phyloP scores from a whole-genome alignment of 495 filamentous ascomycete genomes.

The Trichoderma parareesei region DNA sequence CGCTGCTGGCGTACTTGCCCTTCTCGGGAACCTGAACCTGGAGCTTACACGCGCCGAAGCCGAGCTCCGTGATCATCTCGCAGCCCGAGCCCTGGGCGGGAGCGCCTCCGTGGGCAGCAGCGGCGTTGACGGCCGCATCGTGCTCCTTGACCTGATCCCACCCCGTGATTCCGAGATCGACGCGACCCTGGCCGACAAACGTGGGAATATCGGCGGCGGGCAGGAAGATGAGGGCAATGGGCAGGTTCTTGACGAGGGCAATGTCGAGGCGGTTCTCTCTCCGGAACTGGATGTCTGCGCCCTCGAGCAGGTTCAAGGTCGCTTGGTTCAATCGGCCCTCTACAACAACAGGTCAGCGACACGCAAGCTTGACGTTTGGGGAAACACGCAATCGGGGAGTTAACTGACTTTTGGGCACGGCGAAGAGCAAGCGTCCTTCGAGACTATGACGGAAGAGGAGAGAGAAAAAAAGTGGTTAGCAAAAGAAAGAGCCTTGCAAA shows the following conservation, averaged over 20 bases:
- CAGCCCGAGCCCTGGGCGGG: conserved; percentile 38
- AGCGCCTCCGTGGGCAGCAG: conserved; percentile 15
- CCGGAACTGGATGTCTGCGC: conserved; percentile 92
- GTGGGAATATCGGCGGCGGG: conserved; percentile 95
- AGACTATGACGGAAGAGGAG: conserved; percentile 45
- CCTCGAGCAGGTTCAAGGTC: conserved; percentile 78
- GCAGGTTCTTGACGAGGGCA: conserved; percentile 89
- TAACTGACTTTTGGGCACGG: conserved; percentile 87
- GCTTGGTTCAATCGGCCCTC: conserved; percentile 88
- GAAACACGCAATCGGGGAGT: neutral
- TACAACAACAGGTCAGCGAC: conserved; percentile 24
- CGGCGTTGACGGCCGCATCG: conserved; percentile 60
- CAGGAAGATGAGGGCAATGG: conserved; percentile 93
- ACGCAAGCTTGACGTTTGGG: neutral
- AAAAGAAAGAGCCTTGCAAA: neutral
- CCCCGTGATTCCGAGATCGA: conserved; percentile 92
- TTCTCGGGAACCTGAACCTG: conserved; percentile 94
- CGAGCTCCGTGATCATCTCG: conserved; percentile 78
- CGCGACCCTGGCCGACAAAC: conserved; percentile 89
- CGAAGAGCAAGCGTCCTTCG: conserved; percentile 89
- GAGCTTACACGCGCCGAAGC: conserved; percentile 83
- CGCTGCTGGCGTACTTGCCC: conserved; percentile 57
- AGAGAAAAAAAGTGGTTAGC: neutral
- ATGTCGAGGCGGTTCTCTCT: conserved; percentile 91
- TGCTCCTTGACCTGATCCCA: conserved; percentile 88